phyloP scores from a whole-genome alignment of 2,329 filamentous ascomycete species.

The Sporothrix variecibatus region DNA sequence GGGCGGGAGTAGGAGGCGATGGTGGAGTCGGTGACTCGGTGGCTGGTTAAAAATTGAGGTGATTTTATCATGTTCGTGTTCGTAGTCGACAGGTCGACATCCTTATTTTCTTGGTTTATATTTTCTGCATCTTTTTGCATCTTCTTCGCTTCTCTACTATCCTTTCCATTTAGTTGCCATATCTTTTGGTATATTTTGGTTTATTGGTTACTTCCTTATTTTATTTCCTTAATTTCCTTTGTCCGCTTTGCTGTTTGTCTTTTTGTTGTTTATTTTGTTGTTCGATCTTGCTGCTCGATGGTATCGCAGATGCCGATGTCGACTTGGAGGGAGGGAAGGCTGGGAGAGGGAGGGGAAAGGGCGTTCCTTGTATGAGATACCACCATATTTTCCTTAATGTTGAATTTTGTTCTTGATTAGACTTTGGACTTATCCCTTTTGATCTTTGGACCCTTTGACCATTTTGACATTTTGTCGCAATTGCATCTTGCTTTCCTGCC shows the following conservation, averaged over 20 bases:
- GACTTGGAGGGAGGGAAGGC: neutral
- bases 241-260: constrained; percentile 6
- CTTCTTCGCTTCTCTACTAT: constrained; percentile 11
- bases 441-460: neutral
- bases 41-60: neutral
- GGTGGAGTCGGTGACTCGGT: no score
- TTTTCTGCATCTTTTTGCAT: neutral
- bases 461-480: neutral
- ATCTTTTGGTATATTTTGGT: neutral
- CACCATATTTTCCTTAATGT: constrained; percentile 13
- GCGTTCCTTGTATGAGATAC: constrained; percentile 17
- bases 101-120: constrained; percentile 15
- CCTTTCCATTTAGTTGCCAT: neutral
- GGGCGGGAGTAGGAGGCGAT: constrained; percentile 7
- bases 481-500: neutral
- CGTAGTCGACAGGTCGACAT: constrained; percentile 8
- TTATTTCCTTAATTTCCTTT: neutral
- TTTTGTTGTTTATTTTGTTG: neutral
- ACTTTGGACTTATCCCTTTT: neutral
- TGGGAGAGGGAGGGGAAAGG: neutral
- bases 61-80: neutral
- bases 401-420: neutral
- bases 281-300: neutral
- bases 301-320: neutral
- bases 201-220: neutral